These are phyloP conservation scores for Hypholoma fasciculare DNA, from an alignment of 768 basidiomycete species.

Conservation along the genomic window DNA sequence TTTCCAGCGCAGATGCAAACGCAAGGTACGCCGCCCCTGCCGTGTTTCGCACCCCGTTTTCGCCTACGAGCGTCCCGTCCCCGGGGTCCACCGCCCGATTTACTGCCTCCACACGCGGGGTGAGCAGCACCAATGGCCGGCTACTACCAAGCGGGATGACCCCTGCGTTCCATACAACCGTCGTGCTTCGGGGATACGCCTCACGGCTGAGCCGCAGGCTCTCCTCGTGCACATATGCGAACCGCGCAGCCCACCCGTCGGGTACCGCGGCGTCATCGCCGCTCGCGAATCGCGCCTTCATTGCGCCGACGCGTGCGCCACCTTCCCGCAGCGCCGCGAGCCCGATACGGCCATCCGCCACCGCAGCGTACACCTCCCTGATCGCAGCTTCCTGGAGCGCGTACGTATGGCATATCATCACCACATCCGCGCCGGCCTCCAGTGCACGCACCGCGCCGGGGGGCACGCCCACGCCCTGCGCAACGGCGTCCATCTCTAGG, in stretches of 20 bases:
- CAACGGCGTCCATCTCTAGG: slow-evolving; percentile 75
- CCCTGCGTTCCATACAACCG: slow-evolving; percentile 43
- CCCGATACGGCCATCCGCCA: slow-evolving; percentile 42
- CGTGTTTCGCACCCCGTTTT: slow-evolving; percentile 51
- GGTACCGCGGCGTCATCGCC: slow-evolving; percentile 42
- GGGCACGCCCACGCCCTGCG: slow-evolving; percentile 47
- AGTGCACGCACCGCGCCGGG: slow-evolving; percentile 58
- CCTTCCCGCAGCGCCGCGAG: slow-evolving; percentile 40
- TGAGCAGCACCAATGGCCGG: slow-evolving; percentile 43
- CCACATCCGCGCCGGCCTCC: slow-evolving; percentile 68
- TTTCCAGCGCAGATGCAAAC: slow-evolving; percentile 40
- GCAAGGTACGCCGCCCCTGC: slow-evolving; percentile 56
- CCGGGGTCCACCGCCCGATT: slow-evolving; percentile 65
- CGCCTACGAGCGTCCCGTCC: slow-evolving; percentile 42
- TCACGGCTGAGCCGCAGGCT: slow-evolving; percentile 42
- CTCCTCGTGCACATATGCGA: slow-evolving; percentile 35
- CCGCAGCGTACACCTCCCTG: slow-evolving; percentile 48
- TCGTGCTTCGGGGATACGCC: slow-evolving; percentile 48
- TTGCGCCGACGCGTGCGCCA: slow-evolving; percentile 40
- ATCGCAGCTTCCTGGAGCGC: slow-evolving; percentile 54
- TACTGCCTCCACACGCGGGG: slow-evolving; percentile 55
- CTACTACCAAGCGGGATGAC: slow-evolving; percentile 34
- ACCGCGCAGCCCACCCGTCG: slow-evolving; percentile 24
- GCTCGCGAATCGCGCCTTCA: slow-evolving; percentile 55
- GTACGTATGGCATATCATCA: slow-evolving; percentile 72